Evolutionary conservation across 2,329 filamentous ascomycete species (phyloP), one percentile per base, ranked within the genome.

Genomic region (Xylariaceae sp.): DNA sequence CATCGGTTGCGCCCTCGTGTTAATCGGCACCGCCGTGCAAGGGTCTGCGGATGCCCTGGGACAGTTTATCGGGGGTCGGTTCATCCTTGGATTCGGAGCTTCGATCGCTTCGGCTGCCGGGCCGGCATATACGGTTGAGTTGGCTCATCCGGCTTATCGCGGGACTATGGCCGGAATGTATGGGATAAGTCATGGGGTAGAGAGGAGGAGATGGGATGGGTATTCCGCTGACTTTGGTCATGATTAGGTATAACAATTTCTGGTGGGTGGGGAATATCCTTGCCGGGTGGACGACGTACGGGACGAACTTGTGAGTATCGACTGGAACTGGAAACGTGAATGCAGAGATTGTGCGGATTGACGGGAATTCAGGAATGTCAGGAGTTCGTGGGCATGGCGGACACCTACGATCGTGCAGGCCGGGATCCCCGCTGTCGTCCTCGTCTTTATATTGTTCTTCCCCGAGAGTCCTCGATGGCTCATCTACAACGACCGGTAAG

Each of bases 51-150:
- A 72, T 48, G 72, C 70, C 44, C 70, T 74, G 1, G 71, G 68
- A 7, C 75, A 78, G 55, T 84, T 85, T 67, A 80, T 85, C 67
- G 79, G 71, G 6, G 77, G 79, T 4, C 72, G 79, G 29, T 80
- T 81, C 63, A 62, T 81, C 29, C 72, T 81, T 26, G 79, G 79
- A 5, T 79, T 80, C 54, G 83, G 83, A 40, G 80, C 83, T 42
- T 76, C 78, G 2, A 80, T 86, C 55, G 78, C 79, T 3, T 76
- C 79, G 4, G 76, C 80, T 2, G 81, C 82, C 4, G 83, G 79
- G 1, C 84, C 84, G 1, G 78, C 81, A n/a, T 86, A 85, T 64
- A 79, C 80, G 12, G 79, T 82, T 44, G 84, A 87, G 66, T 74
- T 84, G 53, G 76, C 81, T 1, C 84, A 86, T 62, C 84, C 84